Evolutionary conservation across 2,329 filamentous ascomycete species (phyloP).

Genomic region (Fusarium sp.): DNA sequence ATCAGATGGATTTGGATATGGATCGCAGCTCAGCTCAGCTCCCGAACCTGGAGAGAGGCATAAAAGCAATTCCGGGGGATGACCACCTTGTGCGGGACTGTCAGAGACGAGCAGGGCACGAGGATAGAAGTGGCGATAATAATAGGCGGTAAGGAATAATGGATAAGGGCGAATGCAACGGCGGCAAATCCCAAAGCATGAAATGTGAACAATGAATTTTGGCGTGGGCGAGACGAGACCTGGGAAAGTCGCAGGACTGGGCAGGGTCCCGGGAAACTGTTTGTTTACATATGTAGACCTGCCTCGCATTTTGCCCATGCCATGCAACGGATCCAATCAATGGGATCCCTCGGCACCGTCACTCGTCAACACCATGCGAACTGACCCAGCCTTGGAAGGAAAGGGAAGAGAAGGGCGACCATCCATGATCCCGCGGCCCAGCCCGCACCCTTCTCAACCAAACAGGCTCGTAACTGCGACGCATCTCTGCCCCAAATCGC

Average conservation of each 20-base stretch:
- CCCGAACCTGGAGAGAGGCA: slow-evolving; percentile 2
- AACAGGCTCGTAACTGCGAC: slow-evolving; percentile 29
- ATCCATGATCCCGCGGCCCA: slow-evolving; percentile 23
- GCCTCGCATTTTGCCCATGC: not conserved
- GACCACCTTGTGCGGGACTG: not conserved
- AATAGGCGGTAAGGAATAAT: slow-evolving; percentile 15
- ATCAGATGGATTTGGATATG: slow-evolving; percentile 2
- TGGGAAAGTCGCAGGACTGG: not conserved
- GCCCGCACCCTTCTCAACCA: slow-evolving; percentile 31
- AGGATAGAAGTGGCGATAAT: slow-evolving; percentile 5
- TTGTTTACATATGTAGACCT: slow-evolving; percentile 40
- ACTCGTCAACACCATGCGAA: slow-evolving; percentile 33
- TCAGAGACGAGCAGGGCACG: not conserved
- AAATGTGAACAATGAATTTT: slow-evolving; percentile 17
- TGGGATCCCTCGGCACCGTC: slow-evolving; percentile 27
- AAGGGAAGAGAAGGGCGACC: not conserved
- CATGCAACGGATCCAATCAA: not conserved
- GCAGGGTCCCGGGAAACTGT: slow-evolving; percentile 22
- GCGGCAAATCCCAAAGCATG: slow-evolving; percentile 25
- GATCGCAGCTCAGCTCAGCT: not conserved
- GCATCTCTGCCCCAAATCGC: slow-evolving; percentile 26
- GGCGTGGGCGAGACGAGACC: not conserved
- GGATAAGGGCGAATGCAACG: slow-evolving; percentile 9
- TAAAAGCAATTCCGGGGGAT: slow-evolving; percentile 13
- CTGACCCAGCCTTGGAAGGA: slow-evolving; percentile 21